A percentile compares a stretch with the other conserved stretches of the same genome.
Evolutionary conservation across 305 asterid genomes (phyloP).

Genomic region (Fraxinus albicans): DNA sequence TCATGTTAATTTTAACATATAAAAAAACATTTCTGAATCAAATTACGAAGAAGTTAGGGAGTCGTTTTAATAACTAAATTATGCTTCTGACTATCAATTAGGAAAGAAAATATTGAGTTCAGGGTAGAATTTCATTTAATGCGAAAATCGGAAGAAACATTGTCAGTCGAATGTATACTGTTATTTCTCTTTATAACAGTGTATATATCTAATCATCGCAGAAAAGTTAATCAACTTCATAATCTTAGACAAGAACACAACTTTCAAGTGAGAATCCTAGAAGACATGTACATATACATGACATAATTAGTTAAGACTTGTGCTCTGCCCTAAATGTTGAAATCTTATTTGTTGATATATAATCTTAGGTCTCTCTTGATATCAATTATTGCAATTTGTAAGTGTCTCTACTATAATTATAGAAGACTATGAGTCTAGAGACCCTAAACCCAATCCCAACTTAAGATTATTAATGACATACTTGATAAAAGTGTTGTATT

Average conservation of each 20-base stretch:
- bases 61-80: neutral
- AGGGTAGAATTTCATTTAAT: no score
- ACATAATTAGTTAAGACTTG: neutral
- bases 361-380: neutral
- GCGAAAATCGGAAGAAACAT: no score
- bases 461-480: no score
- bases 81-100: neutral
- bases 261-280: neutral
- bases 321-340: neutral
- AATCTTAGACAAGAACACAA: neutral
- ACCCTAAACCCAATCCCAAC: no score
- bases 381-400: no score
- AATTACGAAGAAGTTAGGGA: neutral
- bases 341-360: neutral
- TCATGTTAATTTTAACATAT: neutral
- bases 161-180: neutral
- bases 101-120: no score
- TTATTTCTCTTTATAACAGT: neutral
- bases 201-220: neutral
- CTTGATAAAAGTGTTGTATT: neutral
- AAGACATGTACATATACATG: neutral
- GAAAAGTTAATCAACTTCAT: neutral
- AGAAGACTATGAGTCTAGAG: no score
- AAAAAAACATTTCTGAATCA: neutral
- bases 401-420: no score